Base-by-base conservation (phyloP, 2,329 filamentous ascomycete species). In the Alternaria panax region DNA sequence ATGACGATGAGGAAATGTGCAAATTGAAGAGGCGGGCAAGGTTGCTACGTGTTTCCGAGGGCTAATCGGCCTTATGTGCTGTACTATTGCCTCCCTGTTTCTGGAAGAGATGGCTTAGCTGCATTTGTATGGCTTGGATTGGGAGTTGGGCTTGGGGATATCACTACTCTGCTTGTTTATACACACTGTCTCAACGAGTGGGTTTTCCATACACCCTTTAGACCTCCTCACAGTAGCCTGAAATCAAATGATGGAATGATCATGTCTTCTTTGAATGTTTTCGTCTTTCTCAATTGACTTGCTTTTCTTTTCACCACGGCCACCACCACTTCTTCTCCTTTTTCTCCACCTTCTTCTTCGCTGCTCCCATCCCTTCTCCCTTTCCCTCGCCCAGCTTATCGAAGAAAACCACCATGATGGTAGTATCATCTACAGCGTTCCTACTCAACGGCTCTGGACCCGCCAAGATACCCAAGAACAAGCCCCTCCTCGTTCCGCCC, bases 401-500 rank as follows among this genome's bases (percentile, higher is more conserved):
- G 66, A 87, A 87, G 77, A 87, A 81, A 25, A 84, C 79, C 2
- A 86, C 83, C 67, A 85, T 80, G 7, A 85, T 78, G 1, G 83
- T 84, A 8, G 82, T 82, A 67, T 85, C 84, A 64, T 86, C 84
- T 9, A 83, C 73, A 16, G 81, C 75, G 60, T 76, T 70, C 45
- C 83, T 63, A 8, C 71, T 73, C 18, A 79, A 71, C 40, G 75
- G 71, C 8, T 59, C 61, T 24, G 69, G 60, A 4, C 79, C 64
- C 22, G 66, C 77, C 62, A 82, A 64, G 2, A 81, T 59, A 0
- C 78, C 79, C 5, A 75, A 65, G 12, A 83, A 79, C 30, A 83
- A 62, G 2, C 74, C 71, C 32, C 77, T 65, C 28, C 80, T 63
- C 16, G 77, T 81, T 0, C 85, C 85, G 7, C 85, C 85, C 42